Evolutionary conservation across 78 protist genomes (phyloP), one percentile per base, ranked within the genome.

Genomic region (Speleostelium caveatum): DNA sequence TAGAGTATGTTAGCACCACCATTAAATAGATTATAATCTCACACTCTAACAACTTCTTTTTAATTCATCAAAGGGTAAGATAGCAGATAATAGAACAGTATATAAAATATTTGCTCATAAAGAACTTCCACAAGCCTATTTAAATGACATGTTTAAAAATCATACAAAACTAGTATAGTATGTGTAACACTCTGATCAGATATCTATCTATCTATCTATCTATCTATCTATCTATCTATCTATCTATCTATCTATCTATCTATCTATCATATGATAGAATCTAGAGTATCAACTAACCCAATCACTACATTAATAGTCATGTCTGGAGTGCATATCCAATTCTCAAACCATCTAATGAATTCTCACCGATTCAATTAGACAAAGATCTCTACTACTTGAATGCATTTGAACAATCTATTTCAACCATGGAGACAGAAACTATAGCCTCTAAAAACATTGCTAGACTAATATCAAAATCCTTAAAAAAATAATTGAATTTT

Each of bases 321-420:
- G 58, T 24, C 3, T 80, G 89, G 89, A 65, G 73, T 49, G 89
- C 89, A 24, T 80, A 80, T 55, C 89, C 89, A 51, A 77, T 80
- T 5, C 33, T 80, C 7, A 67, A 30, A 28, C 89, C 89, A 26
- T 22, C 36, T 1, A 21, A 35, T 4, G 10, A 51, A 17, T 80
- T 67, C 69, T 77, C 89, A 80, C 77, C 89, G 35, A 80, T 80
- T 32, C 49, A 66, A 32, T 10, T 80, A 1, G 89, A 80, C 21
- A 21, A 73, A 3, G 51, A 42, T 36, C 45, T 80, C 7, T 80
- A 55, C 49, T 80, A 80, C 56, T 41, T 66, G 36, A 80, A 68
- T 80, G 89, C 77, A 38, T 80, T 80, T 38, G 89, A 80, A 68
- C 89, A 80, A 39, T 72, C 89, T 12, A 41, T 65, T 2, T 80